These are phyloP conservation scores for Trichoderma asperelloides DNA, from an alignment of 495 filamentous ascomycete genomes.

Conservation along the genomic window DNA sequence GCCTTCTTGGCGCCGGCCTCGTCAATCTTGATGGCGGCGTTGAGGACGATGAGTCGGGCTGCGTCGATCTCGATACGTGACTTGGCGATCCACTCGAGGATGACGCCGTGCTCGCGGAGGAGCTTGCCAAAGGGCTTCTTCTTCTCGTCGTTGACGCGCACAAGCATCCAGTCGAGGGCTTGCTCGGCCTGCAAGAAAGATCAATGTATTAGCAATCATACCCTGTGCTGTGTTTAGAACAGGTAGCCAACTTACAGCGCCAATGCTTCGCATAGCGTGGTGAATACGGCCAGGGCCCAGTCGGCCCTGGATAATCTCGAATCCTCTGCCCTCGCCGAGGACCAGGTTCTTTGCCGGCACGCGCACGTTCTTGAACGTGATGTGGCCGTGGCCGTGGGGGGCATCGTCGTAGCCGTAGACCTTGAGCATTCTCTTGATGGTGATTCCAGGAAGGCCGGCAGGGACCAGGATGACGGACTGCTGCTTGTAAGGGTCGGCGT, in stretches of 20 bases:
- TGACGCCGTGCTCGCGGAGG: conserved; percentile 75
- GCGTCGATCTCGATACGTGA: conserved; percentile 87
- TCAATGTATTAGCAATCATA: conserved; percentile 7
- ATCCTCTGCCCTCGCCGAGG: conserved; percentile 83
- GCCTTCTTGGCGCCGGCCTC: conserved; percentile 69
- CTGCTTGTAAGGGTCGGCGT: conserved; percentile 70
- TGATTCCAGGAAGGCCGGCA: conserved; percentile 64
- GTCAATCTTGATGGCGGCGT: conserved; percentile 86
- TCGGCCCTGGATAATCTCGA: conserved; percentile 92
- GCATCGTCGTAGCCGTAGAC: conserved; percentile 95
- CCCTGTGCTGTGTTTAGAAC: no score
- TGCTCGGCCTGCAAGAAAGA: conserved; percentile 50
- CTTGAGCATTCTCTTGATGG: conserved; percentile 72
- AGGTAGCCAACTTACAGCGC: conserved; percentile 50
- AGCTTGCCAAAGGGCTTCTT: conserved; percentile 79
- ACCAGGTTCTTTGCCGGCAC: conserved; percentile 71
- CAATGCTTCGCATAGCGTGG: conserved; percentile 88
- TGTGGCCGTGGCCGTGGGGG: conserved; percentile 85
- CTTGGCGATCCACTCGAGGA: conserved; percentile 87
- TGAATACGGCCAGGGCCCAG: conserved; percentile 89
- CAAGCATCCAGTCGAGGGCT: conserved; percentile 82
- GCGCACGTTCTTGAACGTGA: conserved; percentile 77
- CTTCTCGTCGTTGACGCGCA: conserved; percentile 77
- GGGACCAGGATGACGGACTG: conserved; percentile 87
- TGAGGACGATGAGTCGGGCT: conserved; percentile 75